phyloP scores from a whole-genome alignment of 1,284 basidiomycete species.

The Ceratobasidium sp. region DNA sequence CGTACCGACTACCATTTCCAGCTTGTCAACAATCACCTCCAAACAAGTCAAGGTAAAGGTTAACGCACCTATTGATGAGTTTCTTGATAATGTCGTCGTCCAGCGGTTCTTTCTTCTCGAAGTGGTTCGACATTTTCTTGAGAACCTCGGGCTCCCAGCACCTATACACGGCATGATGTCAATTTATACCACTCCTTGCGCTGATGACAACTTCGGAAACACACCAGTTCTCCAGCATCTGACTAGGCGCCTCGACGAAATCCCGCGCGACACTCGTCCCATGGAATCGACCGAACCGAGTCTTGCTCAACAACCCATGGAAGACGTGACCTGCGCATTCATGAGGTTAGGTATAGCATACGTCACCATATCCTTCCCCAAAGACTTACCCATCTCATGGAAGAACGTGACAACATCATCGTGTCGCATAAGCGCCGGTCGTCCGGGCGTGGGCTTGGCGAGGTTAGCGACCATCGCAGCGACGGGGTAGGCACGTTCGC shows the following conservation, averaged over 20 bases:
- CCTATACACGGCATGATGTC: slow-evolving; percentile 57
- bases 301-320: slow-evolving; percentile 81
- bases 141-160: slow-evolving; percentile 85
- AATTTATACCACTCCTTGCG: background rate
- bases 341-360: too few relatives aligned
- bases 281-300: slow-evolving; percentile 82
- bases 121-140: slow-evolving; percentile 81
- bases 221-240: slow-evolving; percentile 92
- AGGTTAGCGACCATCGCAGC: slow-evolving; percentile 90
- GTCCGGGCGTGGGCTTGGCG: slow-evolving; percentile 82
- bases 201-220: slow-evolving; percentile 45
- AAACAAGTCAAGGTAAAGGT: background rate
- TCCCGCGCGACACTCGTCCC: slow-evolving; percentile 84
- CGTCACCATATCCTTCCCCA: slow-evolving; percentile 57
- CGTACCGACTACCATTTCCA: slow-evolving; percentile 69
- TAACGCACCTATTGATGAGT: slow-evolving; percentile 76
- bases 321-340: slow-evolving; percentile 90
- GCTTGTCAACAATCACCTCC: too few relatives aligned
- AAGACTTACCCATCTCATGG: slow-evolving; percentile 54
- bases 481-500: slow-evolving; percentile 77
- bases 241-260: slow-evolving; percentile 88
- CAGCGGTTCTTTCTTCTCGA: slow-evolving; percentile 78
- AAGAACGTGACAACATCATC: slow-evolving; percentile 66
- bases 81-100: slow-evolving; percentile 81
- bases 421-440: slow-evolving; percentile 86